Evolutionary conservation across 2,329 filamentous ascomycete species (phyloP), one percentile per base, ranked within the genome.

Genomic region (Colletotrichum salicis): DNA sequence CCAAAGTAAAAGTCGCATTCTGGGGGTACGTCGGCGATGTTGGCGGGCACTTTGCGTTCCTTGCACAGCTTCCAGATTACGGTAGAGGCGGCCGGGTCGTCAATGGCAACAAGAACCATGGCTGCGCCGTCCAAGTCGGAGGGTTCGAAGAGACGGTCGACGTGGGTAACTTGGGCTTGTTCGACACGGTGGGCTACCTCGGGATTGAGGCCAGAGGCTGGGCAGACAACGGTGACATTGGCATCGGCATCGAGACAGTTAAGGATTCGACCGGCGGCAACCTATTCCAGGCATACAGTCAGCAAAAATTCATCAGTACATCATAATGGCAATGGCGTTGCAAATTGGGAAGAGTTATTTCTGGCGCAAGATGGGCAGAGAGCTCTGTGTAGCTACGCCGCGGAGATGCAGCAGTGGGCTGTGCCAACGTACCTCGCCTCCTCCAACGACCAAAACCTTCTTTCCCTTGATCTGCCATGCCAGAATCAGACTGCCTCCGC

Each of bases 1-100:
- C 96, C 96, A 84, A 99, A 99, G 86, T 98, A 99, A 80, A 99
- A 99, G 79, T 99, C 96, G 82, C 96, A 99, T 82, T 99, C 96
- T 0, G 94, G 89, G 0, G 96, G 96, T 4, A 99, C 96, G 80
- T 99, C 96, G 76, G 96, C 96, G 75, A 99, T 97, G 82, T 99
- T 99, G 69, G 95, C 95, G 6, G 95, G 91, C 75, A 98, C 93
- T 72, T 91, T 91, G 72, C 87, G 89, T 80, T 94, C 89, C 82
- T 97, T 96, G 88, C 96, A 98, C 29, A 97, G 88, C 80, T 96
- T 96, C 93, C 95, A 99, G 79, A 99, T 94, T 74, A 90, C 87
- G 0, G 94, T 92, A 0, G 95, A 98, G n/a, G 95, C 95, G 59
- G 91, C 93, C 0, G 96, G 94, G 79, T 98, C 96, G 80, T 99